Evolutionary conservation across 768 basidiomycete genomes (phyloP), one percentile per base, ranked within the genome.

Genomic region (Mycena maculata): DNA sequence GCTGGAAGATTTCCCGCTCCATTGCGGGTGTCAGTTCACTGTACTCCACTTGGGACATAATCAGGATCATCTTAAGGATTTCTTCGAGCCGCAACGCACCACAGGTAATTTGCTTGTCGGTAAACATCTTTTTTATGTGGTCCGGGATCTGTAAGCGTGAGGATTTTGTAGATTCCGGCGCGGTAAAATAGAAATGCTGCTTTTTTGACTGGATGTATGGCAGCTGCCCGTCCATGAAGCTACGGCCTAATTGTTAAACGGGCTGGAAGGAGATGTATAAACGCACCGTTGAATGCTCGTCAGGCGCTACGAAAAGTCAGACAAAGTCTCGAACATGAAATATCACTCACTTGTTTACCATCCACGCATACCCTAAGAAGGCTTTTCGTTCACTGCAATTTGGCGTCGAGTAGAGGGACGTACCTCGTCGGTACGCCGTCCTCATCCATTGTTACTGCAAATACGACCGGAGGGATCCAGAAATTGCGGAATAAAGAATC

Each of bases 1-100:
- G 83, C 71, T 92, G 90, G 73, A 93, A 93, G 23, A 94, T 89
- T 58, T 95, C 93, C 53, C 93, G 87, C 76, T 95, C 92, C 5
- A 83, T 79, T 7, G 82, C 81, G 15, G 86, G 81, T 2, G 83
- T 75, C 1, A 95, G 78, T 30, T 81, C 75, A 38, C 80, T 76
- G 70, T 94, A 95, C 76, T 93, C 91, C 52, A 93, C 93, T 94
- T 59, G 23, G 13, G 10, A 1, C 31, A 25, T 20, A 28, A 27
- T 28, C 36, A 30, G 54, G 33, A 25, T 22, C 5, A 18, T 8
- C 12, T 58, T n/a, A 4, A 56, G n/a, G 25, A 44, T 11, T 53
- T 28, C n/a, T 13, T 47, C 36, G 44, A 57, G 36, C 41, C 9
- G 20, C 12, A 39, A 77, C 86, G 68, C 72, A 92, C 92, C 89